phyloP scores from a whole-genome alignment of 352 stramenopile species.

The Phytophthora cajani region DNA sequence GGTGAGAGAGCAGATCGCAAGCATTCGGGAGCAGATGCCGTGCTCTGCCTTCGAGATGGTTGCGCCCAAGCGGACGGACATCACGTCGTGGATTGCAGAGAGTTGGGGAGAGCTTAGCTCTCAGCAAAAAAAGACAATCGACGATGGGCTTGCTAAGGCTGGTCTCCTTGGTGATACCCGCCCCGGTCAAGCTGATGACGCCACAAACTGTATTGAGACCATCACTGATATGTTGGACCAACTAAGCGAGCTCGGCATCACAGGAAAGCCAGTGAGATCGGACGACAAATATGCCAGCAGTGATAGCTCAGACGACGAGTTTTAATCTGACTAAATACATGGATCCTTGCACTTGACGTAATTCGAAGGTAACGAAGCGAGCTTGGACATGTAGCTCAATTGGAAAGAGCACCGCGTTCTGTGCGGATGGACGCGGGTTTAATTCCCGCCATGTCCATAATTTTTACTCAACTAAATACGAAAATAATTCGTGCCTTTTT shows the following conservation, averaged over 20 bases:
- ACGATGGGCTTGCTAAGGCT: neutral
- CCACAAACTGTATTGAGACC: neutral
- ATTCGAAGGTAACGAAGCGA: conserved; percentile 4
- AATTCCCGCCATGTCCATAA: neutral
- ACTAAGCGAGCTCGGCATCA: neutral
- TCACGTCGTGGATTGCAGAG: conserved; percentile 1
- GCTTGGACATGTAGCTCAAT: conserved; percentile 9
- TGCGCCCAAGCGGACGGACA: conserved; percentile 5
- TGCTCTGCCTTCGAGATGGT: conserved; percentile 4
- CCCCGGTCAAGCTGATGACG: neutral
- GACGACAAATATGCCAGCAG: neutral
- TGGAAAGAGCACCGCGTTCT: conserved; percentile 8
- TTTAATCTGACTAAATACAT: neutral
- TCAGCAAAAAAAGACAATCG: conserved; percentile 1
- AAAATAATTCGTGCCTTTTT: neutral
- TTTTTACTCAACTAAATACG: neutral
- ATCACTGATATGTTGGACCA: neutral
- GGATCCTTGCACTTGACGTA: neutral
- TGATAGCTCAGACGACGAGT: neutral
- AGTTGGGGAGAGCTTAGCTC: conserved; percentile 3
- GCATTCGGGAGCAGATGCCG: neutral
- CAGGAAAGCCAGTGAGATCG: neutral
- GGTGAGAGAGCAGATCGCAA: neutral
- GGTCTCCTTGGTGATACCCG: conserved; percentile 2
- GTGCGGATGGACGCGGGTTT: conserved; percentile 2